phyloP scores from a whole-genome alignment of 768 basidiomycete species.

The Trametes punicea region DNA sequence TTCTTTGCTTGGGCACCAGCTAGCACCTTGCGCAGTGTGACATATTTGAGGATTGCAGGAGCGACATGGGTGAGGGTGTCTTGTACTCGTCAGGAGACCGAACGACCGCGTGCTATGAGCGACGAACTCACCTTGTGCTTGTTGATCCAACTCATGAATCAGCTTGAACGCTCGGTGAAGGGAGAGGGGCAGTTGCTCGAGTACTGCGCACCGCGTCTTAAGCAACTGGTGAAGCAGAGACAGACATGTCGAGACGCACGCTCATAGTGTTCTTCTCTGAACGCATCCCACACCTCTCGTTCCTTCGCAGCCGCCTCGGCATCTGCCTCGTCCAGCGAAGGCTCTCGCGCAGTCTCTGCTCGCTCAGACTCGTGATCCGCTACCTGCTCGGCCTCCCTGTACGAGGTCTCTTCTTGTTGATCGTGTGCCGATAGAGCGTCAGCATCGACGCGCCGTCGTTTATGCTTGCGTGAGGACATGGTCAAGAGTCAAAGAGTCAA shows the following conservation, averaged over 20 bases:
- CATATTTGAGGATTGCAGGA: slow-evolving; percentile 50
- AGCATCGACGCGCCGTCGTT: slow-evolving; percentile 12
- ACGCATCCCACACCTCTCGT: slow-evolving; percentile 65
- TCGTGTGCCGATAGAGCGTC: background rate
- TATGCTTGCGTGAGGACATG: slow-evolving; percentile 15
- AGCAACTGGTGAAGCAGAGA: background rate
- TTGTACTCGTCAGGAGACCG: background rate
- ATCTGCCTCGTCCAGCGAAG: slow-evolving; percentile 30
- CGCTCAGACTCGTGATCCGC: background rate
- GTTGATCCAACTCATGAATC: slow-evolving; percentile 69
- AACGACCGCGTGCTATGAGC: background rate
- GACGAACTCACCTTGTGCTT: slow-evolving; percentile 45
- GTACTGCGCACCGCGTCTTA: slow-evolving; percentile 41
- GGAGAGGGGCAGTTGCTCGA: slow-evolving; percentile 76
- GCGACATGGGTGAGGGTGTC: slow-evolving; percentile 38
- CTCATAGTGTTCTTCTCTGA: slow-evolving; percentile 80
- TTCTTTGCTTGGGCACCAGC: background rate
- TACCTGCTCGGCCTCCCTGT: background rate
- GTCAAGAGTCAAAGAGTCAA: background rate
- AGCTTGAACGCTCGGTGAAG: slow-evolving; percentile 68
- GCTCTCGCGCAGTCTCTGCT: slow-evolving; percentile 7
- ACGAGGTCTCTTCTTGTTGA: background rate
- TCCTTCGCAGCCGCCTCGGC: slow-evolving; percentile 40
- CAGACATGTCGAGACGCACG: slow-evolving; percentile 37
- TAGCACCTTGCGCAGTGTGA: slow-evolving; percentile 34